Conservation (phyloP, 257 asterid genomes). For the Thymus quinquecostatus region DNA sequence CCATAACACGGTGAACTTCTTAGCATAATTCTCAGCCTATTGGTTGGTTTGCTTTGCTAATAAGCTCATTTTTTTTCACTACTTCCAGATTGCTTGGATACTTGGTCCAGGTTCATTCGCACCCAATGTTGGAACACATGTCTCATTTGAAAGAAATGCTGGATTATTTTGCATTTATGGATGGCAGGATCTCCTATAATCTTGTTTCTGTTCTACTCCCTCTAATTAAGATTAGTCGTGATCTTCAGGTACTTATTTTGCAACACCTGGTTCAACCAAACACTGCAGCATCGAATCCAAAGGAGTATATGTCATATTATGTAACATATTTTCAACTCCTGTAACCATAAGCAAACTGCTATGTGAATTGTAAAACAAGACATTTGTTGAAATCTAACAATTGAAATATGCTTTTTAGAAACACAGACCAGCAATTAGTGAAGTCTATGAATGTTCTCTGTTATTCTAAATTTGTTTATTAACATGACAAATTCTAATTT, state of each 20-base stretch:
- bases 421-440: background rate
- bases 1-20: slow-evolving; percentile 55
- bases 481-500: slow-evolving; percentile 12
- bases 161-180: slow-evolving; percentile 79
- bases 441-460: background rate
- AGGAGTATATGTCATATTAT: background rate
- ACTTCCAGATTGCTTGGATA: slow-evolving; percentile 61
- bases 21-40: slow-evolving; percentile 22
- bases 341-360: slow-evolving; percentile 1
- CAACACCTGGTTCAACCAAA: slow-evolving; percentile 27
- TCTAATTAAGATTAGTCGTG: slow-evolving; percentile 61
- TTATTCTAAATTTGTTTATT: slow-evolving; percentile 6
- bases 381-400: slow-evolving; percentile 2
- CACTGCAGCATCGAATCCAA: background rate
- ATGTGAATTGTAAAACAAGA: background rate
- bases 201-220: slow-evolving; percentile 69
- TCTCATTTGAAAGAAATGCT: slow-evolving; percentile 82
- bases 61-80: slow-evolving; percentile 25
- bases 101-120: slow-evolving; percentile 65
- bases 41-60: slow-evolving; percentile 24
- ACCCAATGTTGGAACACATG: slow-evolving; percentile 65
- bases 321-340: slow-evolving; percentile 18
- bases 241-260: slow-evolving; percentile 64
- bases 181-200: slow-evolving; percentile 60
- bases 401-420: slow-evolving; percentile 5